These are phyloP conservation scores for Penicillium dipodomyicola DNA, from an alignment of 495 filamentous ascomycete species.

Conservation along the genomic window DNA sequence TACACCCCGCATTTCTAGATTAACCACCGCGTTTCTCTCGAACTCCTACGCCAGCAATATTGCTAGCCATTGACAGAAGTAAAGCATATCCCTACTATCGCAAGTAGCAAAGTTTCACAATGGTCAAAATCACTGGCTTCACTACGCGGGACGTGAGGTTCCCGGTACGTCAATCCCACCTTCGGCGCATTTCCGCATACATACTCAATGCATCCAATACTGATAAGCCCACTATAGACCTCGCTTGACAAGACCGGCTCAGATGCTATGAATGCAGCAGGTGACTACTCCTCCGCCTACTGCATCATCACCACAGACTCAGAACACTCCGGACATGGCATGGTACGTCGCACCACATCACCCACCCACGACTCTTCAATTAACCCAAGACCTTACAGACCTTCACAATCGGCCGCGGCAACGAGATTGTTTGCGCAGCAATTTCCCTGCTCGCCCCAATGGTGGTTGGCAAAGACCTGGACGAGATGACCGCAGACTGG, in stretches of 20 bases:
- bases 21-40: conserved; percentile 2
- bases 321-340: conserved; percentile 73
- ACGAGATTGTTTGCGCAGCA: conserved; percentile 87
- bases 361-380: neutral
- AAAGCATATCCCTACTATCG: neutral
- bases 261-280: conserved; percentile 95
- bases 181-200: neutral
- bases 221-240: conserved; percentile 49
- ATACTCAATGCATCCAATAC: neutral
- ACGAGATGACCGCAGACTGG: conserved; percentile 75
- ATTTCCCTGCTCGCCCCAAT: conserved; percentile 75
- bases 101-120: conserved; percentile 24
- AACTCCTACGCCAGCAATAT: conserved; percentile 1
- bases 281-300: conserved; percentile 91
- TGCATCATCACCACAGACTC: conserved; percentile 86
- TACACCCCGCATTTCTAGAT: conserved; percentile 9
- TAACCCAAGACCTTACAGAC: conserved; percentile 52
- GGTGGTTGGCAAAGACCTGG: conserved; percentile 68
- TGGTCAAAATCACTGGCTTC: conserved; percentile 79
- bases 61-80: neutral
- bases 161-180: conserved; percentile 53
- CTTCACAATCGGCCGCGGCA: conserved; percentile 94
- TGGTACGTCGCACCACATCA: conserved; percentile 53
- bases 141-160: conserved; percentile 86
- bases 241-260: conserved; percentile 93